Evolutionary conservation across 352 stramenopile species (phyloP).

Genomic region (Globisporangium parvum): DNA sequence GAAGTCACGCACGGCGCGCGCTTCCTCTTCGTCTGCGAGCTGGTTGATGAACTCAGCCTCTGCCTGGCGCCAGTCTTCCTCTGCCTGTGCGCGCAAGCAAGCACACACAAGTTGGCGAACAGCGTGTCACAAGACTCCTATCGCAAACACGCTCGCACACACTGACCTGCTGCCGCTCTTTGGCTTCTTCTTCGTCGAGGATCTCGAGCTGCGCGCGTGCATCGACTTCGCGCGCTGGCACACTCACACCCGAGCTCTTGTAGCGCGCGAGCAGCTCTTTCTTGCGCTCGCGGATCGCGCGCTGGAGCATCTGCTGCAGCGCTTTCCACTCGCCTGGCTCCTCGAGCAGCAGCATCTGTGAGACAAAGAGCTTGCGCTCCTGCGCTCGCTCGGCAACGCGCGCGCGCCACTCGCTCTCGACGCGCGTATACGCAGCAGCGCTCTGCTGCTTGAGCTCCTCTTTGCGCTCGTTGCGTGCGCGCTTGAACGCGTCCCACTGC

Average conservation of each 20-base stretch:
- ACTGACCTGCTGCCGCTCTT: constrained; percentile 30
- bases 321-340: constrained; percentile 44
- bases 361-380: constrained; percentile 24
- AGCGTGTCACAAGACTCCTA: too few species aligned
- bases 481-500: constrained; percentile 55
- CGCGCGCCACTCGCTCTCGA: constrained; percentile 40
- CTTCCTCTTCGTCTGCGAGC: constrained; percentile 38
- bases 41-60: constrained; percentile 49
- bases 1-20: constrained; percentile 26
- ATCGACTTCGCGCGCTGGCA: constrained; percentile 37
- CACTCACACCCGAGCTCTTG: constrained; percentile 34
- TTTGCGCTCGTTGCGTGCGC: constrained; percentile 23
- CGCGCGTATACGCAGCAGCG: constrained; percentile 23
- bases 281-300: constrained; percentile 22
- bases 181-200: constrained; percentile 36
- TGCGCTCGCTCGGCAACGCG: constrained; percentile 25
- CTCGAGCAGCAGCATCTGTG: constrained; percentile 47
- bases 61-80: constrained; percentile 44
- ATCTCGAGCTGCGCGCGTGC: constrained; percentile 55
- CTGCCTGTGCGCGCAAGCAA: constrained; percentile 13
- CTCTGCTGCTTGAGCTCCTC: constrained; percentile 37
- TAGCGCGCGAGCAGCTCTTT: constrained; percentile 37
- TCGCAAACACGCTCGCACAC: constrained; percentile 3
- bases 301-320: constrained; percentile 33
- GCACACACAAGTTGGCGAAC: too few species aligned